A percentile compares a stretch with the other conserved stretches of the same genome.
phyloP scores from a whole-genome alignment of 2,329 filamentous ascomycete species.

The Fusarium subglutinans region DNA sequence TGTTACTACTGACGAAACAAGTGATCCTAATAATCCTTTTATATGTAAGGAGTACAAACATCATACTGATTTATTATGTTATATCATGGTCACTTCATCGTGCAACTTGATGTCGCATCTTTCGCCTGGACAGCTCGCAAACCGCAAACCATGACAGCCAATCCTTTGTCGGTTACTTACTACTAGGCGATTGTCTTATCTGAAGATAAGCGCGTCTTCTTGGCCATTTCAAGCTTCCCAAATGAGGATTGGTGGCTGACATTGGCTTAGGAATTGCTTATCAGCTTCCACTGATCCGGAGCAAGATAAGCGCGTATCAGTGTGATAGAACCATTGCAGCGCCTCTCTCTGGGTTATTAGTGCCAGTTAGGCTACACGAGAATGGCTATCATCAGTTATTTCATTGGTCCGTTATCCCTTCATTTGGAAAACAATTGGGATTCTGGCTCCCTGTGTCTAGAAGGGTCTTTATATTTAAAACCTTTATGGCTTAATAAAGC shows the following conservation, averaged over 20 bases:
- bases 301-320: not conserved
- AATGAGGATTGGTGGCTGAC: not conserved
- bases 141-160: not conserved
- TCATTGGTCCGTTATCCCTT: not conserved
- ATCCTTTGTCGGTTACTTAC: not conserved
- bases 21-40: fast-evolving
- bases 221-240: not conserved
- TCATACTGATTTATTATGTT: not conserved
- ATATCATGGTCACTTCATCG: not conserved
- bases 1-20: not conserved
- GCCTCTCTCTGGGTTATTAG: not conserved
- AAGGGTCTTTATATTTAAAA: no score
- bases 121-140: not conserved
- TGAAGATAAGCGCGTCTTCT: not conserved
- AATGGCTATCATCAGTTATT: not conserved
- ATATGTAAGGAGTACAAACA: fast-evolving
- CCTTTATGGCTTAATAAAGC: no score
- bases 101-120: not conserved
- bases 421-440: fast-evolving
- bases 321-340: not conserved
- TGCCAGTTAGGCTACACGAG: not conserved
- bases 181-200: fast-evolving
- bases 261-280: not conserved
- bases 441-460: not conserved
- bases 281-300: not conserved